Percentiles rank a stretch among this genome's conserved stretches.
These are phyloP conservation scores for Cercospora sp. DNA, from an alignment of 2,329 filamentous ascomycete species.

Conservation along the genomic window DNA sequence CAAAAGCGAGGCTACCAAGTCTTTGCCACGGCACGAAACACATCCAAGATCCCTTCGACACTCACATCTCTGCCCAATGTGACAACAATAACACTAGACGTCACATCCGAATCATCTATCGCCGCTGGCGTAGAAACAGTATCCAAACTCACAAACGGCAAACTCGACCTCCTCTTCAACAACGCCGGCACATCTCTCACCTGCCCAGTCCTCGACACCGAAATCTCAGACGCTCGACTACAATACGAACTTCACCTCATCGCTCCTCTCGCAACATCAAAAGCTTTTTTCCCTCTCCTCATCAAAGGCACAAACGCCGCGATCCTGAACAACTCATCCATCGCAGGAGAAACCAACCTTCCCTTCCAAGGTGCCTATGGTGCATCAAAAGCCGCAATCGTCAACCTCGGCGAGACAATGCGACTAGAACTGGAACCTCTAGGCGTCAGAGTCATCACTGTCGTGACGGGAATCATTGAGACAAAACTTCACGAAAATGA, in stretches of 20 bases:
- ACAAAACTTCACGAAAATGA: constrained; percentile 25
- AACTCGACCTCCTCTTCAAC: constrained; percentile 52
- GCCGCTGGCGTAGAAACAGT: constrained; percentile 39
- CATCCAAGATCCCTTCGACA: constrained; percentile 35
- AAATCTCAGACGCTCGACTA: constrained; percentile 47
- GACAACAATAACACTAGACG: constrained; percentile 44
- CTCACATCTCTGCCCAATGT: constrained; percentile 16
- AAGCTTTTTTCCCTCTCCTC: constrained; percentile 51
- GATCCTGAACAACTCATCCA: constrained; percentile 22
- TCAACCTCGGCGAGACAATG: constrained; percentile 30
- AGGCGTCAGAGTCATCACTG: constrained; percentile 31
- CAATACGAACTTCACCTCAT: constrained; percentile 54
- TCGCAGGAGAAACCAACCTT: constrained; percentile 21
- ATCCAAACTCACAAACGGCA: constrained; percentile 30
- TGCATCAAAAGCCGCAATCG: constrained; percentile 32
- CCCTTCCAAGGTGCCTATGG: constrained; percentile 29
- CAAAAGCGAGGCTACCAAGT: constrained; percentile 37
- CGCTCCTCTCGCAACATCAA: constrained; percentile 40
- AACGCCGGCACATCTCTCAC: constrained; percentile 46
- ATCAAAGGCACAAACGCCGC: constrained; percentile 3
- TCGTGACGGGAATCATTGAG: constrained; percentile 28
- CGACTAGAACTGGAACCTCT: constrained; percentile 32
- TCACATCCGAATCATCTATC: constrained; percentile 44
- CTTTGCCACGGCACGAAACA: constrained; percentile 22
- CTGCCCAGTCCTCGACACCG: constrained; percentile 30